A percentile compares a stretch with the other conserved stretches of the same genome.
Evolutionary conservation across 306 rosid species (phyloP).

Genomic region (Medicago lupulina): DNA sequence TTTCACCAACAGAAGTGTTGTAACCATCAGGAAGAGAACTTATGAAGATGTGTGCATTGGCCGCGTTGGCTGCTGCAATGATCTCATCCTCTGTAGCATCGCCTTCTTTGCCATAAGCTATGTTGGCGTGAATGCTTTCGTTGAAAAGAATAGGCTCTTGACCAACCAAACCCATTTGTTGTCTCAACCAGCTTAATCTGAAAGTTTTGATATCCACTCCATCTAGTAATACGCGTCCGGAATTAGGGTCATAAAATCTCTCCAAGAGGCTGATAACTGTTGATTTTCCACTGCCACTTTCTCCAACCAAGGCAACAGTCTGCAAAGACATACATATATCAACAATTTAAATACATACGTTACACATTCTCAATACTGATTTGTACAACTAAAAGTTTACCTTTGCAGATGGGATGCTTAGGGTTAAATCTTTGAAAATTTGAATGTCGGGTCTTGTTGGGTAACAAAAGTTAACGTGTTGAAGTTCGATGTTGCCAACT

Average conservation of each 20-base stretch:
- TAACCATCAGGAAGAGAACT: conserved; percentile 71
- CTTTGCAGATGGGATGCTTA: conserved; percentile 79
- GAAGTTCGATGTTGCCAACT: conserved; percentile 64
- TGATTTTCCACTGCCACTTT: conserved; percentile 94
- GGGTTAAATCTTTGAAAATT: conserved; percentile 66
- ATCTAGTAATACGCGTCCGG: conserved; percentile 66
- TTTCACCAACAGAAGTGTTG: conserved; percentile 78
- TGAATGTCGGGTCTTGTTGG: conserved; percentile 79
- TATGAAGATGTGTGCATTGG: conserved; percentile 79
- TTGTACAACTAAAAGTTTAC: conserved; percentile 44
- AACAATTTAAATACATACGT: neutral
- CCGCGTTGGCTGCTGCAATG: conserved; percentile 67
- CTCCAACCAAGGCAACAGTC: conserved; percentile 95
- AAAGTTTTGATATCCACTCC: conserved; percentile 59
- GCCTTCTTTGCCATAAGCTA: conserved; percentile 74
- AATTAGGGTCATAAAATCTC: conserved; percentile 78
- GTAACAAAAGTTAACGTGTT: conserved; percentile 68
- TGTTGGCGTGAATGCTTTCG: conserved; percentile 75
- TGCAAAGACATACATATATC: conserved; percentile 29
- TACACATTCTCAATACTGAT: conserved; percentile 13
- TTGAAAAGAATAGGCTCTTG: conserved; percentile 93
- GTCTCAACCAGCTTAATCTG: conserved; percentile 80
- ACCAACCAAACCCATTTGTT: conserved; percentile 87
- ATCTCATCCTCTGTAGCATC: conserved; percentile 73
- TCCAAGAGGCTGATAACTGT: conserved; percentile 76